Evolutionary conservation across 2,329 filamentous ascomycete genomes (phyloP), one percentile per base, ranked within the genome.

Genomic region (Penicillium verrucosum): DNA sequence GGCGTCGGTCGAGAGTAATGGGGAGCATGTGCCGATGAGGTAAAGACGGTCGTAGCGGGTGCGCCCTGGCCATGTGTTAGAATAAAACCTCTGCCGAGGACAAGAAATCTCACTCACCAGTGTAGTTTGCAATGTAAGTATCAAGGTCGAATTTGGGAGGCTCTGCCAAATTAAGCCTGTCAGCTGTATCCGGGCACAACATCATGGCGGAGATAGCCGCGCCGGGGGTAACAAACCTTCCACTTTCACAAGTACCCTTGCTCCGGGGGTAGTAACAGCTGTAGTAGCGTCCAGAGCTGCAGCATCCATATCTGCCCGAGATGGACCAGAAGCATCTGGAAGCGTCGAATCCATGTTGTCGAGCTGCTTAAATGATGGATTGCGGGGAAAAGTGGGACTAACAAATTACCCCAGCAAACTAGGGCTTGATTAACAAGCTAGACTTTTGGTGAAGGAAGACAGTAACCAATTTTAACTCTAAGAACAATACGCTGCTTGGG

Each of bases 91-190:
- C 30, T 30, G 14, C 6, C 16, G 18, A 25, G 32, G 43, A 11
- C 14, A 50, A 9, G n/a, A 18, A 32, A 36, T 10, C 6, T 12
- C 0, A 47, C 47, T 51, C 6, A 92, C 92, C 91, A 71, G 80
- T 82, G 75, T 97, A 99, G 70, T 97, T 96, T 63, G 88, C 82
- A 48, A 96, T 89, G 74, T 97, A 97, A 37, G 89, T 85, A 59
- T 97, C 91, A 41, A 99, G 83, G 68, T 97, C 94, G 65, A 97
- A 88, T 70, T 93, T 96, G 10, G 93, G 92, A 7, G 84, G 76
- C 46, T 91, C 90, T 93, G 23, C 37, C 32, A 34, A 10, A 37
- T 38, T 12, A 12, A 47, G 42, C 10, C 37, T 18, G 53, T 60
- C 30, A 57, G 45, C 41, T 16, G 43, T 25, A 12, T 18, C 16